These are phyloP conservation scores for Craterostigma plantagineum DNA, from an alignment of 257 asterid genomes.

Conservation along the genomic window DNA sequence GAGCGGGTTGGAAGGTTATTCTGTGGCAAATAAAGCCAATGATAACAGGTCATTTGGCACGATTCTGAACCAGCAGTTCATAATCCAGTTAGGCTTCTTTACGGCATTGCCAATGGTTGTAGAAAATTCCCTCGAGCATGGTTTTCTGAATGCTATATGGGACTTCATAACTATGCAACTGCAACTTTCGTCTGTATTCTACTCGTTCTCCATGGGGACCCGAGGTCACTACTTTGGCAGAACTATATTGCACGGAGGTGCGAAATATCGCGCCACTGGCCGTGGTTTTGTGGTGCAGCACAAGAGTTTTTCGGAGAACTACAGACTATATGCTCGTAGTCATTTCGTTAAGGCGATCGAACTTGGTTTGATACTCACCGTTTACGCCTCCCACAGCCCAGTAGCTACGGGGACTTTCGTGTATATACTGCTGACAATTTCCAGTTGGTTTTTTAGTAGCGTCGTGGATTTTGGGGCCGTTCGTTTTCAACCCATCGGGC, in stretches of 20 bases:
- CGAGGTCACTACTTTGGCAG: slow-evolving; percentile 98
- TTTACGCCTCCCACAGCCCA: slow-evolving; percentile 81
- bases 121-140: slow-evolving; percentile 93
- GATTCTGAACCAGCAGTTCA: slow-evolving; percentile 92
- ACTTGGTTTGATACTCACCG: slow-evolving; percentile 76
- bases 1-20: slow-evolving; percentile 77
- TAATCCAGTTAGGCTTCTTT: slow-evolving; percentile 84
- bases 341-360: slow-evolving; percentile 95
- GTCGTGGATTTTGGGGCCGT: slow-evolving; percentile 90
- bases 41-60: slow-evolving; percentile 84
- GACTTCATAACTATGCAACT: slow-evolving; percentile 94
- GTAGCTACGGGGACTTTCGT: slow-evolving; percentile 74
- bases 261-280: slow-evolving; percentile 95
- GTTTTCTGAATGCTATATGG: slow-evolving; percentile 83
- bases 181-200: slow-evolving; percentile 86
- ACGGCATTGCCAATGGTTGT: slow-evolving; percentile 95
- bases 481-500: slow-evolving; percentile 81
- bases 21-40: slow-evolving; percentile 20
- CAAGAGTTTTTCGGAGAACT: slow-evolving; percentile 79
- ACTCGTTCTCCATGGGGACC: slow-evolving; percentile 96
- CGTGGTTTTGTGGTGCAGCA: slow-evolving; percentile 98
- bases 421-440: slow-evolving; percentile 71
- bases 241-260: slow-evolving; percentile 96
- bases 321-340: slow-evolving; percentile 84
- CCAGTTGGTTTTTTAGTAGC: slow-evolving; percentile 96